Evolutionary conservation across 148 eudicot genomes (phyloP).

Genomic region (Rhododendron vialii): DNA sequence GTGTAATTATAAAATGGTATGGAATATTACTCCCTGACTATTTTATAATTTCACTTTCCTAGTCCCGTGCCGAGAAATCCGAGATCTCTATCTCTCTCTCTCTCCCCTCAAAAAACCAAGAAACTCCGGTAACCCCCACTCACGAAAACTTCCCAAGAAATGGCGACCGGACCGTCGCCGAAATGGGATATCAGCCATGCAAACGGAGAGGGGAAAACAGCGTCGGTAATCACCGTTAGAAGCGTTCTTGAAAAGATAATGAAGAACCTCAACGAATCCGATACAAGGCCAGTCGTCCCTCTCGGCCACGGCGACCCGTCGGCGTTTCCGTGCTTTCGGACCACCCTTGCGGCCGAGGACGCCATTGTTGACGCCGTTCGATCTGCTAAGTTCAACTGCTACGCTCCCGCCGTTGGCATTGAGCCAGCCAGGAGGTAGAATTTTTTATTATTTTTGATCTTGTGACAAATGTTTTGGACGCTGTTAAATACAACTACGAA

Average conservation of each 20-base stretch:
- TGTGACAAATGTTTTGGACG: neutral
- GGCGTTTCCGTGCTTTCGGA: slow-evolving; percentile 32
- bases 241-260: slow-evolving; percentile 21
- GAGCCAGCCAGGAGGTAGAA: slow-evolving; percentile 29
- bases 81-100: neutral
- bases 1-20: too few species aligned
- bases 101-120: neutral
- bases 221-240: slow-evolving; percentile 24
- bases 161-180: slow-evolving; percentile 23
- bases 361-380: slow-evolving; percentile 32
- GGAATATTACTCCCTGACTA: too few species aligned
- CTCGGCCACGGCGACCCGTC: slow-evolving; percentile 44
- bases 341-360: slow-evolving; percentile 28
- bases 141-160: neutral
- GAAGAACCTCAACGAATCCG: slow-evolving; percentile 15
- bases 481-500: too few species aligned
- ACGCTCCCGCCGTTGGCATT: slow-evolving; percentile 27
- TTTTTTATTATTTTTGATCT: neutral
- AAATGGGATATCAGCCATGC: slow-evolving; percentile 22
- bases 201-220: slow-evolving; percentile 8
- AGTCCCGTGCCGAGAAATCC: neutral
- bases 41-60: neutral
- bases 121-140: neutral
- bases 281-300: slow-evolving; percentile 15
- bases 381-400: slow-evolving; percentile 35